Base-by-base conservation (phyloP, 176 grass and related monocot genomes). In the Eleusine coracana region DNA sequence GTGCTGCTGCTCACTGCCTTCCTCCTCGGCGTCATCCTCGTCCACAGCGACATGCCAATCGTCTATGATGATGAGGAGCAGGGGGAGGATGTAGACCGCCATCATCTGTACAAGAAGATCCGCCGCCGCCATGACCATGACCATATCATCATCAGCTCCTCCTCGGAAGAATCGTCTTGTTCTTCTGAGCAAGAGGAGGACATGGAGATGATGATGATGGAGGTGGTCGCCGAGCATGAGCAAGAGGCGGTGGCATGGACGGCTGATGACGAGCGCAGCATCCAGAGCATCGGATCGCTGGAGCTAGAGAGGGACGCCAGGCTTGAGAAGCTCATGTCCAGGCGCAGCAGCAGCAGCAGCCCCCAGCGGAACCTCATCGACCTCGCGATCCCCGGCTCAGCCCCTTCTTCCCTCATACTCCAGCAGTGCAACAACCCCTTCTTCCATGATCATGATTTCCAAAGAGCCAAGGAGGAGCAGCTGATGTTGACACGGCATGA, bases 231-330 rank as follows among this genome's bases (percentile, higher is more conserved):
- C 31, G 31, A 34, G n/a, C n/a, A 4, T 15, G 2, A 59, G 2
- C 7, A 9, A 6, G 50, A n/a, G 12, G 60, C n/a, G 1, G 41
- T 88, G 60, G 82, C 50, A 1, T 92, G 86, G 90, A 92, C 86
- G 13, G 68, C 79, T 2, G 86, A 88, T 6, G 86, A 92, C n/a
- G 83, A 86, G 56, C 85, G 75, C 79, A 86, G 80, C 87, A 88
- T 88, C 37, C 54, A 15, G 83, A 86, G 78, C 61, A 82, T 92
- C 56, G 73, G 83, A 6, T 79, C 83, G 4, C 80, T 88, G 12
- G 83, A 92, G 80, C 75, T 92, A 20, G 90, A 92, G 61, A 88
- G 79, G 83, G 78, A 92, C 48, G 79, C 87, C 23, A 66, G 82
- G 17, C 68, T 92, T 21, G 90, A 92, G 79, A 92, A 86, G 56